Evolutionary conservation across 345 rosid genomes (phyloP).

Genomic region (Linum lewisii): DNA sequence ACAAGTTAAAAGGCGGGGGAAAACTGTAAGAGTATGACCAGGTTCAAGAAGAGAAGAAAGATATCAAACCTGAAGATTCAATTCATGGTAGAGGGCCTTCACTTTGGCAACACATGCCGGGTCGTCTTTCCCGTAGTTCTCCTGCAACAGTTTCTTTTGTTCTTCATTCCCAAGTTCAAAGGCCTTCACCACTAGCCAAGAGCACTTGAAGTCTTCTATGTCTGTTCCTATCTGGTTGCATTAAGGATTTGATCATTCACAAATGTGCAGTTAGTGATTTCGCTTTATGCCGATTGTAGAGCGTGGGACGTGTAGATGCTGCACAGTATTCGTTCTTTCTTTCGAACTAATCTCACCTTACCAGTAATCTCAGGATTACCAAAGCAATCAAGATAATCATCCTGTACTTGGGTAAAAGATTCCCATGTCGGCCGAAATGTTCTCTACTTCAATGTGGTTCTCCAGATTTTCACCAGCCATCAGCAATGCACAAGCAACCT

Average conservation of each 20-base stretch:
- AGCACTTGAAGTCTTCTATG: slow-evolving; percentile 81
- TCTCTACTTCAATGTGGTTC: slow-evolving; percentile 49
- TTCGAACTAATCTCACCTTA: slow-evolving; percentile 33
- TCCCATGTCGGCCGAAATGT: slow-evolving; percentile 63
- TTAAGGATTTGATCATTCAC: no score
- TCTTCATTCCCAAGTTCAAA: slow-evolving; percentile 53
- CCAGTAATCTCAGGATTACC: slow-evolving; percentile 69
- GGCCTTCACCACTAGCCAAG: slow-evolving; percentile 82
- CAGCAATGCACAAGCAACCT: slow-evolving; percentile 84
- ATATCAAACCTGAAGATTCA: slow-evolving; percentile 20
- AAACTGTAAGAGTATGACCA: background rate
- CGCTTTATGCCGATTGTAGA: no score
- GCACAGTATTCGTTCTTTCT: background rate
- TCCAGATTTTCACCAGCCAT: slow-evolving; percentile 68
- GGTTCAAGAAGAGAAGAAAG: background rate
- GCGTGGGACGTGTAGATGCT: no score
- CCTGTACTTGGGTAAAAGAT: slow-evolving; percentile 86
- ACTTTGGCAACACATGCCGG: slow-evolving; percentile 19
- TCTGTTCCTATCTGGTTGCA: slow-evolving; percentile 72
- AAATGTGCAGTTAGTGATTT: background rate
- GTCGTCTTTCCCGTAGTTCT: slow-evolving; percentile 22
- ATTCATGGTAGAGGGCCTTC: slow-evolving; percentile 13
- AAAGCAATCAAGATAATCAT: slow-evolving; percentile 78
- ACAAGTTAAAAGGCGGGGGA: background rate
- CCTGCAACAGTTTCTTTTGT: slow-evolving; percentile 45